phyloP scores from a whole-genome alignment of 306 rosid species.

The Cicer bijugum region DNA sequence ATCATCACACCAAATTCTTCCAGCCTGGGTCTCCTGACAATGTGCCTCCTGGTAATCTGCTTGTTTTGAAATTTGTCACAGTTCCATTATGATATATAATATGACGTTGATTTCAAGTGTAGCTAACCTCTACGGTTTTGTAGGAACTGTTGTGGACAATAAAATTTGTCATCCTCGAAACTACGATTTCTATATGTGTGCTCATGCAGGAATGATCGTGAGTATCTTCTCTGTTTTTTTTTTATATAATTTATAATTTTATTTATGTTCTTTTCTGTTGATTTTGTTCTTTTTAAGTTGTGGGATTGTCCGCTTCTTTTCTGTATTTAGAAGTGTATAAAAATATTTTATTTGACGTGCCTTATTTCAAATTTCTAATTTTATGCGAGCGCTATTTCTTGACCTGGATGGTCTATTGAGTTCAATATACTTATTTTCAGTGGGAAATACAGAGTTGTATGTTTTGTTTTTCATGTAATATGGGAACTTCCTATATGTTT shows the following conservation, averaged over 20 bases:
- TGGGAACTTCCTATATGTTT: not conserved
- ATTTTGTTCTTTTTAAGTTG: not conserved
- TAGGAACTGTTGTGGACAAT: slow-evolving; percentile 92
- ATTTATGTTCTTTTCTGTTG: not conserved
- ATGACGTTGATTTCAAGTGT: not conserved
- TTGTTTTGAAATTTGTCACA: not conserved
- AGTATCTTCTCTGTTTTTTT: slow-evolving; percentile 27
- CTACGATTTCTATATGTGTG: slow-evolving; percentile 88
- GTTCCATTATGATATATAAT: not conserved
- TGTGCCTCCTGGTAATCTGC: slow-evolving; percentile 75
- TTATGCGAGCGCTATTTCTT: no score
- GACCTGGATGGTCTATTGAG: not conserved
- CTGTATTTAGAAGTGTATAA: not conserved
- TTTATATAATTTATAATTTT: not conserved
- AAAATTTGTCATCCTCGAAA: slow-evolving; percentile 85
- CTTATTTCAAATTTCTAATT: no score
- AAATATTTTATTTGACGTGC: not conserved
- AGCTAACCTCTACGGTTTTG: not conserved
- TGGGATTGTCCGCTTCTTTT: not conserved
- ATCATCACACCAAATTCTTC: slow-evolving; percentile 91
- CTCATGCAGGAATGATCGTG: slow-evolving; percentile 98
- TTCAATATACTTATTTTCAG: not conserved
- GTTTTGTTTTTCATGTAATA: not conserved
- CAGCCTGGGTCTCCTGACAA: slow-evolving; percentile 75
- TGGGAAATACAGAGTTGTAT: not conserved